Evolutionary conservation across 768 basidiomycete species (phyloP).

Genomic region (Galerina marginata): DNA sequence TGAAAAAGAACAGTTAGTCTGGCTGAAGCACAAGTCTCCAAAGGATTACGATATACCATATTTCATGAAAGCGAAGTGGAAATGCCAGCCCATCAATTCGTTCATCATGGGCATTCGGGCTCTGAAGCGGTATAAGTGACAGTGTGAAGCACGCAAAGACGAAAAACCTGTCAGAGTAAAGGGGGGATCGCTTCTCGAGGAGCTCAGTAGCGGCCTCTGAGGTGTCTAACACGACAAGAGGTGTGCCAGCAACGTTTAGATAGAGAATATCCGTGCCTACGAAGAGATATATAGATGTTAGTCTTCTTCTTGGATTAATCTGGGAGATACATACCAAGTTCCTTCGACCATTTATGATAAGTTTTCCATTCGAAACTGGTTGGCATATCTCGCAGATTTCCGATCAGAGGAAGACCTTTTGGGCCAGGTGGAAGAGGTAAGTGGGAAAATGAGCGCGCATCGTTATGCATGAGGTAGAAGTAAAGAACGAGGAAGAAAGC

Average conservation of each 20-base stretch:
- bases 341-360: conserved; percentile 38
- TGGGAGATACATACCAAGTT: conserved; percentile 29
- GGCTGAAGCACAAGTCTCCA: conserved; percentile 18
- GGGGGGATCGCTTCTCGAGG: conserved; percentile 44
- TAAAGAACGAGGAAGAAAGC: conserved; percentile 25
- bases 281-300: neutral
- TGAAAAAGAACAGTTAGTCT: neutral
- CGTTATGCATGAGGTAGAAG: conserved; percentile 34
- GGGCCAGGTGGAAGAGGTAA: conserved; percentile 34
- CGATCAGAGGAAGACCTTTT: conserved; percentile 29
- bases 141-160: neutral
- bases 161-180: conserved; percentile 43
- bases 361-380: conserved; percentile 23
- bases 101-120: conserved; percentile 30
- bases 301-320: no score
- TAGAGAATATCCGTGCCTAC: conserved; percentile 35
- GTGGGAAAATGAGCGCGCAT: conserved; percentile 9
- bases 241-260: conserved; percentile 31
- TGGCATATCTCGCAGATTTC: conserved; percentile 31
- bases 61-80: conserved; percentile 24
- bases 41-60: conserved; percentile 14
- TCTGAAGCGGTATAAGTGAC: conserved; percentile 18
- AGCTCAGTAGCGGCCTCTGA: conserved; percentile 43
- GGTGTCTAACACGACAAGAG: conserved; percentile 38
- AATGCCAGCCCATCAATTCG: conserved; percentile 31